Conservation (phyloP, 306 rosid genomes). For the Prunus kanzakura region DNA sequence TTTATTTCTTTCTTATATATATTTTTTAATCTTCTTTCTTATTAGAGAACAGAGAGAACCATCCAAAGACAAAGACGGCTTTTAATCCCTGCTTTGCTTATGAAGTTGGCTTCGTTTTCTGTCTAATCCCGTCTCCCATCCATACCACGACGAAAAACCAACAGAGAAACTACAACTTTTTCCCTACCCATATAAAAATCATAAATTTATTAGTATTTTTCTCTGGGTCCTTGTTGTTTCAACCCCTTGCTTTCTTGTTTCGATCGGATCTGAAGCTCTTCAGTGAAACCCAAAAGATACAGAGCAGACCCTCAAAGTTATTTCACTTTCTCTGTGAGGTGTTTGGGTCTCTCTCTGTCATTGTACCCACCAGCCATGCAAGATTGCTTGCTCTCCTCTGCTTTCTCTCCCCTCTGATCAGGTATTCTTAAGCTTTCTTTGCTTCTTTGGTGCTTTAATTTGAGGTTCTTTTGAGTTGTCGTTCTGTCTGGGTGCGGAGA, state of each 20-base stretch:
- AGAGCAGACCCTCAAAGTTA: conserved; percentile 26
- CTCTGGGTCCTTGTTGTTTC: conserved; percentile 23
- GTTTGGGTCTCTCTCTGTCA: conserved; percentile 17
- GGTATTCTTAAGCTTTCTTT: conserved; percentile 29
- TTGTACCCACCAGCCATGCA: conserved; percentile 39
- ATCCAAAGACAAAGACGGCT: conserved; percentile 33
- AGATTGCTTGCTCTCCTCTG: conserved; percentile 48
- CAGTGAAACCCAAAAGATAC: conserved; percentile 36
- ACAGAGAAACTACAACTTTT: conserved; percentile 8
- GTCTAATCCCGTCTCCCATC: conserved; percentile 6
- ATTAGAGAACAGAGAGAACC: conserved; percentile 7
- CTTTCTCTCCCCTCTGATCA: conserved; percentile 39
- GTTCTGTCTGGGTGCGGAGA: conserved; percentile 19
- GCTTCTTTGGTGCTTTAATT: conserved; percentile 28
- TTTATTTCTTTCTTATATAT: background rate
- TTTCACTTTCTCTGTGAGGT: conserved; percentile 46
- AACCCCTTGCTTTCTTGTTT: conserved; percentile 23
- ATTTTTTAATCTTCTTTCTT: background rate
- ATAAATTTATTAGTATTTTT: conserved; percentile 18
- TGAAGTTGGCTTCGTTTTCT: conserved; percentile 30
- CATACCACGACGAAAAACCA: conserved; percentile 32
- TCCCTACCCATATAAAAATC: background rate
- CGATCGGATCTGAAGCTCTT: conserved; percentile 84
- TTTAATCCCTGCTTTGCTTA: conserved; percentile 42
- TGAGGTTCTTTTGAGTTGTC: conserved; percentile 9